Conservation (phyloP, 345 rosid species). For the Triadica sebifera region DNA sequence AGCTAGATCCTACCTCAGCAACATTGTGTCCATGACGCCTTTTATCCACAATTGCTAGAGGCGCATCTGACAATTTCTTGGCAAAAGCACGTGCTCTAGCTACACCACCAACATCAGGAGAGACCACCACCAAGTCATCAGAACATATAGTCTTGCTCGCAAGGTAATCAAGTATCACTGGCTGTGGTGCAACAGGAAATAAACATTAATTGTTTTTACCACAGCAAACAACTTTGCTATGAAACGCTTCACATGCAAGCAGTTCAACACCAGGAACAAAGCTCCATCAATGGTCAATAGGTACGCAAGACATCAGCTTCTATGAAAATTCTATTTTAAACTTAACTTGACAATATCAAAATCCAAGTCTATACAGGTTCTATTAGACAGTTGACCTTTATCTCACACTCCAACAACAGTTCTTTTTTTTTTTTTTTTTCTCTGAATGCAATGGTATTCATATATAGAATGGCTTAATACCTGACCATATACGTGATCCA, state of each 20-base stretch:
- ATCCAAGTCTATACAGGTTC: neutral
- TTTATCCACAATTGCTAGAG: conserved; percentile 96
- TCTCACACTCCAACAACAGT: conserved; percentile 1
- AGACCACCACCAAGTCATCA: conserved; percentile 89
- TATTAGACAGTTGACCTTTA: neutral
- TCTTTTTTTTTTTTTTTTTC: neutral
- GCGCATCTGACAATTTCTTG: conserved; percentile 93
- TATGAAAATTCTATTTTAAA: neutral
- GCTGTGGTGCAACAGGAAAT: conserved; percentile 41
- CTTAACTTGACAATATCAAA: neutral
- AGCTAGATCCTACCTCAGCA: conserved; percentile 63
- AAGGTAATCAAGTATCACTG: conserved; percentile 94
- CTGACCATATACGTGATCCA: conserved; percentile 96
- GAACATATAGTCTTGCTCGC: conserved; percentile 90
- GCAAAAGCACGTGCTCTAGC: conserved; percentile 97
- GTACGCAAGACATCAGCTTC: neutral
- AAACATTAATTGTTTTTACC: neutral
- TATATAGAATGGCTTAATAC: conserved; percentile 31
- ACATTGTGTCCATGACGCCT: conserved; percentile 96
- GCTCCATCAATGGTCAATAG: neutral
- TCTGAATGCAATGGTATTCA: neutral
- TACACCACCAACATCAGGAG: conserved; percentile 98
- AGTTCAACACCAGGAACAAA: neutral
- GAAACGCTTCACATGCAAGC: neutral
- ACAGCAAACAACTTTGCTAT: neutral